Percentiles rank a stretch among this genome's conserved stretches.
These are phyloP conservation scores for Solanum verrucosum DNA, from an alignment of 257 asterid genomes.

Conservation along the genomic window DNA sequence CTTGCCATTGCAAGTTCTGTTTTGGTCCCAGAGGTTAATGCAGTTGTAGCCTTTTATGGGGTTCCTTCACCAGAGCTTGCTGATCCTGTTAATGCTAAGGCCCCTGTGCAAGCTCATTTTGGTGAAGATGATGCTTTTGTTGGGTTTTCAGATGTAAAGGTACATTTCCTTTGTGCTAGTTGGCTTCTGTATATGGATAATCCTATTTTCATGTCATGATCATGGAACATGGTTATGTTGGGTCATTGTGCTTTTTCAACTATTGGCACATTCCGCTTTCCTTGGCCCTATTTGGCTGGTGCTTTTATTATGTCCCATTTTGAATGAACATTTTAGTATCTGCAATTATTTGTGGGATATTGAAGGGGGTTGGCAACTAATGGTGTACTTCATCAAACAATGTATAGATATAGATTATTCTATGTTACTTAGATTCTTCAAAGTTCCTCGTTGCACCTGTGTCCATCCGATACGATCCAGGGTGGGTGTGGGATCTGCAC, in stretches of 20 bases:
- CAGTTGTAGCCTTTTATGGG: slow-evolving; percentile 88
- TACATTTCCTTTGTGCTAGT: slow-evolving; percentile 6
- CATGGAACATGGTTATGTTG: background rate
- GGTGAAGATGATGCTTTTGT: slow-evolving; percentile 67
- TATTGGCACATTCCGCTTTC: background rate
- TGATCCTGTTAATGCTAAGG: slow-evolving; percentile 73
- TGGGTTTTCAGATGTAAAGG: slow-evolving; percentile 92
- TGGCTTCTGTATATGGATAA: background rate
- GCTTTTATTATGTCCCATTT: background rate
- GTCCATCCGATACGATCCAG: background rate
- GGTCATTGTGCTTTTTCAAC: background rate
- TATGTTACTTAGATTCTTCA: background rate
- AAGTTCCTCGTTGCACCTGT: background rate
- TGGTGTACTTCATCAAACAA: background rate
- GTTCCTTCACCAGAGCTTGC: slow-evolving; percentile 88
- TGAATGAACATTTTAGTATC: background rate
- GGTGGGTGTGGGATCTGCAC: background rate
- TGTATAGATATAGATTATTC: background rate
- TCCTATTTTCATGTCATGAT: background rate
- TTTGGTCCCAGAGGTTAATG: slow-evolving; percentile 67
- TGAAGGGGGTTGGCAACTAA: background rate
- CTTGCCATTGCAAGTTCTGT: slow-evolving; percentile 95
- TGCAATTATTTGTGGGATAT: background rate
- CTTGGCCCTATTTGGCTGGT: background rate
- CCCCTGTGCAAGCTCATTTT: slow-evolving; percentile 96